Evolutionary conservation across 2,329 filamentous ascomycete species (phyloP).

Genomic region (Westerdykella ornata): DNA sequence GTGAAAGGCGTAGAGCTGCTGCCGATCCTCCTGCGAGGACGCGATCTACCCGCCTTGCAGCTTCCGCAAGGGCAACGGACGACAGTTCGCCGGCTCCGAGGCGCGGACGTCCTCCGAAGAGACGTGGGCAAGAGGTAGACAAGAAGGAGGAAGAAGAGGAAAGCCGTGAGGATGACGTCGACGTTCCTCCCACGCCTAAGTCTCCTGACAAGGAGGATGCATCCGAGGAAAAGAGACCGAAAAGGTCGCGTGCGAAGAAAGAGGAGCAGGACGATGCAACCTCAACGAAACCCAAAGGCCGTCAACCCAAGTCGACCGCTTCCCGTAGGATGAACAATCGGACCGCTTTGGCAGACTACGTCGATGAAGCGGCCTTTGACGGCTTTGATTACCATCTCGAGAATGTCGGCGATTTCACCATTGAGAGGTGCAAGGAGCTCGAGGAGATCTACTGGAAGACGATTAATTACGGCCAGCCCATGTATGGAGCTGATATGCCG

Average conservation of each 20-base stretch:
- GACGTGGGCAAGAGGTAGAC: constrained; percentile 27
- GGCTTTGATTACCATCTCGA: constrained; percentile 87
- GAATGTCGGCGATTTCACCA: constrained; percentile 74
- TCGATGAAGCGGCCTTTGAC: constrained; percentile 87
- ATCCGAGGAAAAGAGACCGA: constrained; percentile 28
- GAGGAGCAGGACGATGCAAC: constrained; percentile 39
- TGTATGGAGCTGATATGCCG: constrained; percentile 95
- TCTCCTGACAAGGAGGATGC: constrained; percentile 41
- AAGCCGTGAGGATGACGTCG: constrained; percentile 25
- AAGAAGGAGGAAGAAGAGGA: constrained; percentile 21
- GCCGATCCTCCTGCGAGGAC: constrained; percentile 27
- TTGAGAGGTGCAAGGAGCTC: constrained; percentile 87
- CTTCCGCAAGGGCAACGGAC: constrained; percentile 24
- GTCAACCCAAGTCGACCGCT: constrained; percentile 66
- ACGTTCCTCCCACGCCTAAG: constrained; percentile 39
- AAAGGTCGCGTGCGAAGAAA: constrained; percentile 21
- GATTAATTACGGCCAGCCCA: constrained; percentile 84
- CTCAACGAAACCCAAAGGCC: constrained; percentile 51
- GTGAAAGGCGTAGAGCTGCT: constrained; percentile 60
- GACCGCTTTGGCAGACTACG: constrained; percentile 66
- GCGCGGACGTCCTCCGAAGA: constrained; percentile 46
- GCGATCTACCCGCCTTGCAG: constrained; percentile 30
- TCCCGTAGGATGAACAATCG: constrained; percentile 81
- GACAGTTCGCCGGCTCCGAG: constrained; percentile 38
- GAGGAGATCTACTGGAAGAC: constrained; percentile 97